Evolutionary conservation across 192 early-diverging fungal genomes (phyloP).

Genomic region (Spizellomyces punctatus): DNA sequence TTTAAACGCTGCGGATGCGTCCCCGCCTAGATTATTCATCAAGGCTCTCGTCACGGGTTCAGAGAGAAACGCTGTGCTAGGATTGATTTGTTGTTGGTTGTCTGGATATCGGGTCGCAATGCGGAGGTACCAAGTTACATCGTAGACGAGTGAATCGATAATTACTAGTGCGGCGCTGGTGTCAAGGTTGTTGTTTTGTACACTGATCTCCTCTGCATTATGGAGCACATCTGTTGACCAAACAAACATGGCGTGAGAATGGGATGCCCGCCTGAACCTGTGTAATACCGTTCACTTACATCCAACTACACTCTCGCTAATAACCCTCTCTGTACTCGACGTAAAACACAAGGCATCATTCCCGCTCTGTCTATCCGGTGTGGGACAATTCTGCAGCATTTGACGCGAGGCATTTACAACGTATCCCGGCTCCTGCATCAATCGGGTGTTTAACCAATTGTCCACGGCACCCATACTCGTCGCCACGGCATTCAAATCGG

Average conservation of each 20-base stretch:
- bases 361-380: background rate
- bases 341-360: conserved; percentile 6
- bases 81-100: background rate
- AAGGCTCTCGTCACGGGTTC: background rate
- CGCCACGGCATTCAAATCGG: conserved; percentile 10
- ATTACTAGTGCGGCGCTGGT: conserved; percentile 6
- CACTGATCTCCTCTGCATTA: background rate
- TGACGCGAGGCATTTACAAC: background rate
- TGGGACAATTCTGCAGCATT: conserved; percentile 4
- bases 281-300: background rate
- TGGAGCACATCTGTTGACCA: conserved; percentile 5
- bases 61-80: background rate
- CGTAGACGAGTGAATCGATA: conserved; percentile 18
- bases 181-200: background rate
- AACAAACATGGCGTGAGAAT: background rate
- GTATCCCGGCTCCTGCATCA: background rate
- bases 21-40: conserved; percentile 3
- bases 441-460: background rate
- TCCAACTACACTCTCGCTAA: conserved; percentile 16
- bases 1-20: conserved; percentile 3
- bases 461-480: background rate
- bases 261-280: background rate
- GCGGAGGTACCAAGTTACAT: conserved; percentile 20
- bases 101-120: conserved; percentile 3
- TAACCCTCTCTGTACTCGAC: background rate